phyloP scores from a whole-genome alignment of 2,329 filamentous ascomycete genomes.

The Berkeleyomyces basicola region DNA sequence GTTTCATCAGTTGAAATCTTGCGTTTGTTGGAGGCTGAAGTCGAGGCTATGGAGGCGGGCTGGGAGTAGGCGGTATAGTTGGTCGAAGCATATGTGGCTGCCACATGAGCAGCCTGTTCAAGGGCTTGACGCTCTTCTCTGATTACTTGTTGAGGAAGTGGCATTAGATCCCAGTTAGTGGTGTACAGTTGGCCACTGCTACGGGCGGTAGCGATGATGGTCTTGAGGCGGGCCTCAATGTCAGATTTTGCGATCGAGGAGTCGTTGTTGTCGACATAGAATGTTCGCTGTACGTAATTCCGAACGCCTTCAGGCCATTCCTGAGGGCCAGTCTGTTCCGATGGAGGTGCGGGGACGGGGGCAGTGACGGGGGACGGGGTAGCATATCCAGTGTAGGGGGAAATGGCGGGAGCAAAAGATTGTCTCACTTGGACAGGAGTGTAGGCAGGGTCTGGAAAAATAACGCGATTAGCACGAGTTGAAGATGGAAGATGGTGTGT shows the following conservation, averaged over 20 bases:
- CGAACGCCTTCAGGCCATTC: constrained; percentile 74
- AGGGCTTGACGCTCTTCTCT: constrained; percentile 41
- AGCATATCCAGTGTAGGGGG: constrained; percentile 20
- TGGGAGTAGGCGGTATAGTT: constrained; percentile 17
- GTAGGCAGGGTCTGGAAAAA: constrained; percentile 34
- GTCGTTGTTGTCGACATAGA: constrained; percentile 55
- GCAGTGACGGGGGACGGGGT: constrained; percentile 16
- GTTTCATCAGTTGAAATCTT: constrained; percentile 50
- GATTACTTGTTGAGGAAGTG: constrained; percentile 72
- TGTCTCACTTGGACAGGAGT: constrained; percentile 46
- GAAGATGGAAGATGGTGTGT: not conserved
- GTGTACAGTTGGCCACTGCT: constrained; percentile 53
- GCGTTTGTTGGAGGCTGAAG: constrained; percentile 21
- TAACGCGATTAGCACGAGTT: not conserved
- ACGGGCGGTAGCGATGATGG: constrained; percentile 69
- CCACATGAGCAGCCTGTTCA: not conserved
- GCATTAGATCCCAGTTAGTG: constrained; percentile 70
- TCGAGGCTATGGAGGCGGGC: not conserved
- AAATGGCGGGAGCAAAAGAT: constrained; percentile 31
- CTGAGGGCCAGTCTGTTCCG: constrained; percentile 27
- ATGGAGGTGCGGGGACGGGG: constrained; percentile 18
- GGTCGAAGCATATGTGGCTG: constrained; percentile 14
- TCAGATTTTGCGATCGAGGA: constrained; percentile 46
- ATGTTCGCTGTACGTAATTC: constrained; percentile 76
- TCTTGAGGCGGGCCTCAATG: constrained; percentile 71